phyloP scores from a whole-genome alignment of 2,329 filamentous ascomycete genomes.

The Xylariaceae sp. region DNA sequence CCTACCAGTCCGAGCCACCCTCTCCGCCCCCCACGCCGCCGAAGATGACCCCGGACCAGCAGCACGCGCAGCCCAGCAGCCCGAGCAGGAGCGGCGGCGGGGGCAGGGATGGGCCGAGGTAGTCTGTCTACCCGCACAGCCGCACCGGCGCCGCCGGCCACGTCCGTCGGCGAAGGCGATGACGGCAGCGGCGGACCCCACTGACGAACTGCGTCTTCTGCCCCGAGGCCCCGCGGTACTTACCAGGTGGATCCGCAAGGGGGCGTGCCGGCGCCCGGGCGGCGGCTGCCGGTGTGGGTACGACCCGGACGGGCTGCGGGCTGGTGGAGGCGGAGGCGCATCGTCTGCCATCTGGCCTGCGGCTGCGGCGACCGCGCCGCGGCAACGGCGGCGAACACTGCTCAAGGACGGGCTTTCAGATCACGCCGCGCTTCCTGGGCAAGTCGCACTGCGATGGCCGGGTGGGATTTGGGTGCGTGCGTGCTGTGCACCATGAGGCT shows the following conservation, averaged over 20 bases:
- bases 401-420: constrained; percentile 32
- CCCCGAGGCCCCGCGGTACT: constrained; percentile 30
- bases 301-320: constrained; percentile 20
- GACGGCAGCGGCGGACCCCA: constrained; percentile 8
- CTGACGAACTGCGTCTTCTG: constrained; percentile 33
- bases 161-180: neutral
- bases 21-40: constrained; percentile 27
- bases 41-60: constrained; percentile 15
- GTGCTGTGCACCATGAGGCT: constrained; percentile 25
- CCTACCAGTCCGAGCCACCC: constrained; percentile 21
- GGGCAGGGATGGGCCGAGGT: too few relatives aligned
- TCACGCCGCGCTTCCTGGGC: constrained; percentile 31
- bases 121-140: constrained; percentile 11
- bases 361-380: too few relatives aligned
- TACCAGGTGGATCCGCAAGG: constrained; percentile 29
- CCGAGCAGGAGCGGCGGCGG: too few relatives aligned
- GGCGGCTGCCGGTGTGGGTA: constrained; percentile 29
- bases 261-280: constrained; percentile 16
- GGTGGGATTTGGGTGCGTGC: constrained; percentile 29
- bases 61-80: too few relatives aligned
- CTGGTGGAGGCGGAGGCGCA: constrained; percentile 10
- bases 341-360: too few relatives aligned
- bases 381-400: constrained; percentile 3
- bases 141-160: constrained; percentile 3
- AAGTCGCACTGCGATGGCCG: constrained; percentile 30